A percentile compares a stretch with the other conserved stretches of the same genome.
Evolutionary conservation across 495 filamentous ascomycete genomes (phyloP).

Genomic region (Hypoxylon crocopeplum): DNA sequence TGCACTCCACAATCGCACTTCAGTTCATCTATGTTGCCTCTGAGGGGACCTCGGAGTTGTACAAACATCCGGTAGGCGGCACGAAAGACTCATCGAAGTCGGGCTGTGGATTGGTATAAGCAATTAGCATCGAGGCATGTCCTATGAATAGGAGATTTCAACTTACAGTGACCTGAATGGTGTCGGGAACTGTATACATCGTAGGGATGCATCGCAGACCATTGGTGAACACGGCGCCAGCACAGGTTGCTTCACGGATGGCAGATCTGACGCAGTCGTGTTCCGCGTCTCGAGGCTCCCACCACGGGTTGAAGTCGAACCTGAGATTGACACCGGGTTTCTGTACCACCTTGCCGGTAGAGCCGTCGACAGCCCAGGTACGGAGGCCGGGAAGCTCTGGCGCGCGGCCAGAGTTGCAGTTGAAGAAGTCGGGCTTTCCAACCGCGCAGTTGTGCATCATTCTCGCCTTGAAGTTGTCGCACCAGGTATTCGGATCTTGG

Average conservation of each 20-base stretch:
- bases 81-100: conserved; percentile 19
- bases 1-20: not conserved
- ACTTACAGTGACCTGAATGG: conserved; percentile 15
- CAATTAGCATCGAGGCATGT: not conserved
- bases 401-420: conserved; percentile 23
- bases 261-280: conserved; percentile 27
- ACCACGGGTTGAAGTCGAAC: conserved; percentile 26
- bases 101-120: not conserved
- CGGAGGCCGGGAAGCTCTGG: conserved; percentile 6
- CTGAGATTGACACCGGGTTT: conserved; percentile 24
- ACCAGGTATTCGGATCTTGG: conserved; percentile 12
- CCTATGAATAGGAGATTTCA: not conserved
- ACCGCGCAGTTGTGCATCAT: conserved; percentile 26
- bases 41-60: conserved; percentile 11
- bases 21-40: conserved; percentile 6
- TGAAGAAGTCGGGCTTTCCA: conserved; percentile 24
- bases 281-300: conserved; percentile 18
- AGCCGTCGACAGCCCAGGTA: conserved; percentile 10
- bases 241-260: conserved; percentile 27
- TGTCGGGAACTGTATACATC: conserved; percentile 4
- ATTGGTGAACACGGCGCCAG: conserved; percentile 10
- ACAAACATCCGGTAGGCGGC: conserved; percentile 9
- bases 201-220: conserved; percentile 19
- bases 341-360: not conserved
- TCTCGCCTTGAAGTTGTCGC: conserved; percentile 23